Evolutionary conservation across 2,329 filamentous ascomycete genomes (phyloP).

Genomic region (Epichloe sibirici): DNA sequence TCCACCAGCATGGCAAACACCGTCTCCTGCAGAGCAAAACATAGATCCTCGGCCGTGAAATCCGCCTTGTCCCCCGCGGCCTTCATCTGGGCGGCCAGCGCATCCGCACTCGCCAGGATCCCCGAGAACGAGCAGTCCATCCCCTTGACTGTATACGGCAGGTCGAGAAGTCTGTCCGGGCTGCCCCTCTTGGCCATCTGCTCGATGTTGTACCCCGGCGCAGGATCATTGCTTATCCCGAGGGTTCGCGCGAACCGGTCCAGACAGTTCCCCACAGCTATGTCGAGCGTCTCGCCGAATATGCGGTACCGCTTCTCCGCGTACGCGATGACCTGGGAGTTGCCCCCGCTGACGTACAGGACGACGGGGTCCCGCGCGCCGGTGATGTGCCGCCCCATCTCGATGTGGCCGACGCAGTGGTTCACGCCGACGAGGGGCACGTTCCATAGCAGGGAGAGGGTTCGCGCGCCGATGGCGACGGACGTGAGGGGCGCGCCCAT

Average conservation of each 20-base stretch:
- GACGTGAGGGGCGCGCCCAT: constrained; percentile 90
- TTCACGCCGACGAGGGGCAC: constrained; percentile 91
- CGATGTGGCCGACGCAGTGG: constrained; percentile 96
- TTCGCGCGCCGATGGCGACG: constrained; percentile 75
- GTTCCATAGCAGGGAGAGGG: constrained; percentile 70
- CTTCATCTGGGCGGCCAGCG: constrained; percentile 58
- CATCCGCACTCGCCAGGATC: constrained; percentile 74
- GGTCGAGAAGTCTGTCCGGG: constrained; percentile 54
- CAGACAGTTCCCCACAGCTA: constrained; percentile 93
- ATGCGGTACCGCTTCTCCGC: constrained; percentile 90
- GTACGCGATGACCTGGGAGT: constrained; percentile 97
- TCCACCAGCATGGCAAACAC: constrained; percentile 96
- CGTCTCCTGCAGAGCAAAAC: constrained; percentile 91
- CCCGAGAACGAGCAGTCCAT: constrained; percentile 98
- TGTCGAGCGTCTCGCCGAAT: constrained; percentile 94
- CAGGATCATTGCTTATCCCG: constrained; percentile 86
- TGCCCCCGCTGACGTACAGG: constrained; percentile 88
- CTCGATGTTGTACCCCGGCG: constrained; percentile 96
- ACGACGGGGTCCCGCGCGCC: constrained; percentile 86
- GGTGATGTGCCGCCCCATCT: constrained; percentile 93
- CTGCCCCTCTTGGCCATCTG: constrained; percentile 67
- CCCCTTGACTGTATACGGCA: constrained; percentile 94
- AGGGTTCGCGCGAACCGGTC: constrained; percentile 91
- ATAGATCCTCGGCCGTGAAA: constrained; percentile 74
- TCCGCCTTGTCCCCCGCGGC: constrained; percentile 33